Base-by-base conservation (phyloP, 2,329 filamentous ascomycete genomes). In the Aspergillus jensenii region DNA sequence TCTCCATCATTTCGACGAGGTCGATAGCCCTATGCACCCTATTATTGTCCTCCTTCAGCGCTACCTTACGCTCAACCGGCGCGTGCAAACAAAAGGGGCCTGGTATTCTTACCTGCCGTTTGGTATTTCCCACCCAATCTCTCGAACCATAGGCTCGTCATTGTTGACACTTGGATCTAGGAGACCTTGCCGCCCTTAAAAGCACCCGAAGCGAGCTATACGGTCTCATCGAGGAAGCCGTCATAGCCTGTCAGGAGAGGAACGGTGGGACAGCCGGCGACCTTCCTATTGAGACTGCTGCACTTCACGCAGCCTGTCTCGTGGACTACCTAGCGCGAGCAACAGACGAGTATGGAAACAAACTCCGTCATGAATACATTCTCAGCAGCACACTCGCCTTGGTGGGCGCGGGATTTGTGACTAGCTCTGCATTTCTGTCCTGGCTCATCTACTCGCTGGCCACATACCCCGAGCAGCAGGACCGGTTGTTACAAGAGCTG, bases 381-480 rank as follows among this genome's bases (percentile, higher is more conserved):
- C 40, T 52, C 3, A 17, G 21, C 5, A 67, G 65, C 47, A 72
- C 84, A 2, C 71, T 84, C 1, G 81, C 85, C 7, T 76, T 78
- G n/a, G 81, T 78, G 0, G 83, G 78, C 3, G 84, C 84, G 1
- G 84, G 84, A 15, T 87, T 86, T 74, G 84, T 80, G 2, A 87
- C 84, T 0, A 87, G 81, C 0, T 81, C 79, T 0, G 80, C 81
- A 0, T 76, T 86, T 3, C 71, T 86, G 3, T 84, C 82, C 0
- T 86, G 83, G 84, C 73, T 82, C 0, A 62, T 85, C 33, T 86
- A 84, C 66, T 75, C 76, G 15, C 68, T 85, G 0, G 77, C 82
- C 9, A 74, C 68, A 2, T 86, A 86, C 62, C 74, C 77, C 0
- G 83, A 81, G 2, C 78, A 79, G 62, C 84, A 86, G 65, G 82